Base-by-base conservation (phyloP, 2,329 filamentous ascomycete species). In the Penicillium sp. region DNA sequence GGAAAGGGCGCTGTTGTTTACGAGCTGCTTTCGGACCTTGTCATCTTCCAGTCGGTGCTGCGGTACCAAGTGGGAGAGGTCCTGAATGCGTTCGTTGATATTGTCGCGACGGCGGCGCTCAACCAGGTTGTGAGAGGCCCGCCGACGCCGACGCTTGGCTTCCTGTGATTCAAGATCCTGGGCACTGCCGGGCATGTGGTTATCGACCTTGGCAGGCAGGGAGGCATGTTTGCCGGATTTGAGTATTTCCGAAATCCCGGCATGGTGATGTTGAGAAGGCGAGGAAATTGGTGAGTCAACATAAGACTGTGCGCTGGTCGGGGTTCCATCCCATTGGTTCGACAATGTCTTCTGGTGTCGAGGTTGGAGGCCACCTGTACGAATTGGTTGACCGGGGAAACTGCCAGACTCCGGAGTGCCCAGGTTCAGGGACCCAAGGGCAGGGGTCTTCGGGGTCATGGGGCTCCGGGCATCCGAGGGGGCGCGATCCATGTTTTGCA, bases 1-100 rank as follows among this genome's bases (percentile, higher is more conserved):
- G 14, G 93, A 96, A 13, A 98, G 79, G 0, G 93, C 91, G 1
- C 91, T 93, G 60, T 93, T 96, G 71, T 93, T 98, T 69, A 93
- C 87, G 53, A 98, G 88, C 70, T 96, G 88, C 78, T 98, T 98
- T 65, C 93, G 89, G 48, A 98, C 90, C 78, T 96, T 97, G 77
- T 99, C 95, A 71, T 98, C 95, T 69, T 99, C 95, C 2, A 99
- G 83, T 59, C 95, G 88, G 75, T 99, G 95, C 59, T 88, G 84
- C 25, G 95, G 95, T 2, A 99, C 93, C 19, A 99, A 85, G 68
- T 92, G 91, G 70, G 93, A 96, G 8, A 99, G 84, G 71, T 99
- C 95, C 70, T 98, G 93, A 62, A 99, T 99, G 44, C 95, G 88
- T 77, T 99, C 95, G 67, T 99, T 99, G 81, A 99, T 99, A 72